Conservation (phyloP, 2,329 filamentous ascomycete genomes). For the Trichophyton simii region DNA sequence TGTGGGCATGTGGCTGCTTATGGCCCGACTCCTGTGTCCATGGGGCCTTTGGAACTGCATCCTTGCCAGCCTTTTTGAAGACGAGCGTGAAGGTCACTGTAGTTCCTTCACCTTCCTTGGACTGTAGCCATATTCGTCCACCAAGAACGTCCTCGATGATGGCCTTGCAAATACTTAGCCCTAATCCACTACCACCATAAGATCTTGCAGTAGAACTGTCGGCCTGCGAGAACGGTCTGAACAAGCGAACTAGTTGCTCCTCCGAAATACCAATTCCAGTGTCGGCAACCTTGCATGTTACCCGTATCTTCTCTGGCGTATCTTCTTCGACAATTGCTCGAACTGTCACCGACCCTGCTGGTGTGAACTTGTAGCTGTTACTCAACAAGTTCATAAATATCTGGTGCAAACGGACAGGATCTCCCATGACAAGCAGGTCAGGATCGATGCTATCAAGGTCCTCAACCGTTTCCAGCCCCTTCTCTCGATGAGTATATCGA, state of each 20-base stretch:
- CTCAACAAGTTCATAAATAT: constrained; percentile 71
- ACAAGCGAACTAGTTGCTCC: constrained; percentile 65
- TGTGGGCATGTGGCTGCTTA: constrained; percentile 28
- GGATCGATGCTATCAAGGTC: constrained; percentile 50
- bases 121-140: constrained; percentile 71
- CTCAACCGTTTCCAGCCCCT: constrained; percentile 47
- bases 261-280: constrained; percentile 84
- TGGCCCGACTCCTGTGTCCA: constrained; percentile 39
- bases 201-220: constrained; percentile 81
- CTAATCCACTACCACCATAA: constrained; percentile 83
- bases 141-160: constrained; percentile 88
- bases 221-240: constrained; percentile 85
- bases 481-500: constrained; percentile 50
- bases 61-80: constrained; percentile 64
- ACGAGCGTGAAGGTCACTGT: constrained; percentile 67
- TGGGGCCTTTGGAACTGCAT: constrained; percentile 44
- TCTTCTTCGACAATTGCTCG: constrained; percentile 61
- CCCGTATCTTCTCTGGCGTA: constrained; percentile 53
- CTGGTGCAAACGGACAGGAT: constrained; percentile 71
- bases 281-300: constrained; percentile 78
- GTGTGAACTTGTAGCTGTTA: constrained; percentile 90
- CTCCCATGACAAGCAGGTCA: constrained; percentile 61
- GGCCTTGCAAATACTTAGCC: constrained; percentile 87
- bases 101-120: constrained; percentile 49
- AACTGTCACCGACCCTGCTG: constrained; percentile 73